Evolutionary conservation across 2,329 filamentous ascomycete species (phyloP).

Genomic region (Hymenoscyphus salicellus): DNA sequence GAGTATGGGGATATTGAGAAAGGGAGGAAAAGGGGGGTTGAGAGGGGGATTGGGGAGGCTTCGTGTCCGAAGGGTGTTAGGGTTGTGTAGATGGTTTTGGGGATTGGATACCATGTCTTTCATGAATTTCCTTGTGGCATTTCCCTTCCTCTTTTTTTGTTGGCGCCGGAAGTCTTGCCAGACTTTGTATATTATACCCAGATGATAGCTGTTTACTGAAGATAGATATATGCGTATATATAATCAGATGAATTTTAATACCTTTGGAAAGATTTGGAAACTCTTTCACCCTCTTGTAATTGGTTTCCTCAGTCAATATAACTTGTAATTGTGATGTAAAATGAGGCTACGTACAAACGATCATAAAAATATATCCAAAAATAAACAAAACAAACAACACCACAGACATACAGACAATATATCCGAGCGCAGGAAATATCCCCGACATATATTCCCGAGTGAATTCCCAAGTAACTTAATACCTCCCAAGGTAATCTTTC

Average conservation of each 20-base stretch:
- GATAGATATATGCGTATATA: not conserved
- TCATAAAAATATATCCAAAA: too few relatives aligned
- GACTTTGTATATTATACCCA: not conserved
- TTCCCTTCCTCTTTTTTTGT: not conserved
- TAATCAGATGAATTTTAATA: not conserved
- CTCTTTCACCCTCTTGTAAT: too few relatives aligned
- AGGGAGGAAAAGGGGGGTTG: slow-evolving; percentile 9
- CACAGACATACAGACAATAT: too few relatives aligned
- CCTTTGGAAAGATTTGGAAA: too few relatives aligned
- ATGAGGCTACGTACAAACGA: too few relatives aligned
- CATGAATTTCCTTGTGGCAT: not conserved
- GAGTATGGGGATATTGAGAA: slow-evolving; percentile 9
- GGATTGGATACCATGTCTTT: not conserved
- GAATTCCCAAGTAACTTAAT: too few relatives aligned
- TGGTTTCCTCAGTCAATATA: too few relatives aligned
- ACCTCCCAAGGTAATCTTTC: too few relatives aligned
- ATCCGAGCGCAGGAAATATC: too few relatives aligned
- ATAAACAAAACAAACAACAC: too few relatives aligned
- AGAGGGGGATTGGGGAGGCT: not conserved
- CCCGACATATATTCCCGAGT: too few relatives aligned
- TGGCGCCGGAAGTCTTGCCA: not conserved
- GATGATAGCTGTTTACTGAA: not conserved
- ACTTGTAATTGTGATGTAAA: too few relatives aligned
- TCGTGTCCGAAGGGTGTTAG: not conserved
- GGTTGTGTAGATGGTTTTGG: not conserved